phyloP scores from a whole-genome alignment of 2,329 filamentous ascomycete genomes.

The Eurotiales sp. region DNA sequence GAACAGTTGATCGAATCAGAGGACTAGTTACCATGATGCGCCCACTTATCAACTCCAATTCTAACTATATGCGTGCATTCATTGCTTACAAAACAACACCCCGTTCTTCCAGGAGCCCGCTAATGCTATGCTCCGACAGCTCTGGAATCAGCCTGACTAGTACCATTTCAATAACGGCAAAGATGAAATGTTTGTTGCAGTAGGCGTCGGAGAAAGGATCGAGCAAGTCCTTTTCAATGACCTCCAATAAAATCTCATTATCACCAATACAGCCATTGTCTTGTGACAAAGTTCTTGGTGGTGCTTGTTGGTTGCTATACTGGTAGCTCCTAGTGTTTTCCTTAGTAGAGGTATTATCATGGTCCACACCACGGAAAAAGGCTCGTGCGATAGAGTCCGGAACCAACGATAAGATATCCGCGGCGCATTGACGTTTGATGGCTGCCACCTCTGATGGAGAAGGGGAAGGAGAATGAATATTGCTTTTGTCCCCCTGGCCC shows the following conservation, averaged over 20 bases:
- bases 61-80: too few species aligned
- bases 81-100: conserved; percentile 41
- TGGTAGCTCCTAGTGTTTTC: conserved; percentile 1
- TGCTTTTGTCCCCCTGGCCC: not conserved
- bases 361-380: conserved; percentile 39
- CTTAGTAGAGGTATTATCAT: conserved; percentile 10
- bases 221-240: conserved; percentile 63
- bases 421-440: conserved; percentile 41
- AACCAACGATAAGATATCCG: conserved; percentile 39
- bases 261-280: not conserved
- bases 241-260: conserved; percentile 46
- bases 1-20: too few species aligned
- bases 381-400: conserved; percentile 38
- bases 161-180: conserved; percentile 74
- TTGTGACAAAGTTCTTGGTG: not conserved
- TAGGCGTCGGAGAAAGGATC: conserved; percentile 76
- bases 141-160: conserved; percentile 83
- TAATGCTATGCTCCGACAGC: conserved; percentile 66
- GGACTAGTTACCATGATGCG: too few species aligned
- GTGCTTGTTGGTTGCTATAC: conserved; percentile 6
- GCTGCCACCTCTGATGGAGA: conserved; percentile 7
- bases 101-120: conserved; percentile 71
- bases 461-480: too few species aligned
- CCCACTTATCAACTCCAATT: too few species aligned
- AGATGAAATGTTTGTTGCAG: conserved; percentile 89